These are phyloP conservation scores for Fimicolochytrium jonesii DNA, from an alignment of 192 early-diverging fungal genomes.

Conservation along the genomic window DNA sequence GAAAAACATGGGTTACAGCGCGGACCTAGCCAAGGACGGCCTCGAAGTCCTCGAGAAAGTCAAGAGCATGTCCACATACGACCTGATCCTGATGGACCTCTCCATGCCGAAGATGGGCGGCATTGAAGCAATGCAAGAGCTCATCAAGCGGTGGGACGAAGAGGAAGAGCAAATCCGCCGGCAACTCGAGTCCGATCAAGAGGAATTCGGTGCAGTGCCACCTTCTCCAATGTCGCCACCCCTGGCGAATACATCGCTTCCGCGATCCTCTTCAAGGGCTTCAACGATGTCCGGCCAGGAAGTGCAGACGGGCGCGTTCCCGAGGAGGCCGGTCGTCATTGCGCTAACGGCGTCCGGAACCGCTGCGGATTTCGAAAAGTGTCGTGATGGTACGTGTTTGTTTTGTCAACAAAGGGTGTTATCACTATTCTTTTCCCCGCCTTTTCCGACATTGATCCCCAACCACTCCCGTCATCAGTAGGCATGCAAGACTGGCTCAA, in stretches of 20 bases:
- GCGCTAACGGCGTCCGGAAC: constrained; percentile 20
- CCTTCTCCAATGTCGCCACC: no score
- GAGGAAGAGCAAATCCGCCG: neutral
- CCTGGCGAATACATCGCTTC: no score
- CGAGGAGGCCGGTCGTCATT: constrained; percentile 9
- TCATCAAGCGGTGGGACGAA: neutral
- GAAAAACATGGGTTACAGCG: constrained; percentile 21
- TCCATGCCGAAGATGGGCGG: constrained; percentile 24
- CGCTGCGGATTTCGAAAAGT: constrained; percentile 5
- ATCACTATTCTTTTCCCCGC: no score
- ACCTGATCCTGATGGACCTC: constrained; percentile 25
- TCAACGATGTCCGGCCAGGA: no score
- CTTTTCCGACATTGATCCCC: no score
- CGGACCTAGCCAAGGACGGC: constrained; percentile 20
- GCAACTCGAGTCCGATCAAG: neutral
- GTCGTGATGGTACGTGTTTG: neutral
- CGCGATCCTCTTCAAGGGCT: no score
- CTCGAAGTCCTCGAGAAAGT: constrained; percentile 12
- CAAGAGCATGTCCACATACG: constrained; percentile 3
- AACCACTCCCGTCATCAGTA: no score
- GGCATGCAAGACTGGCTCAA: constrained; percentile 28
- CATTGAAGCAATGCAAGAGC: constrained; percentile 6
- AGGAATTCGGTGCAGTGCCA: no score
- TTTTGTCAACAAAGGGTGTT: no score
- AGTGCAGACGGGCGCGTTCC: neutral